Percentiles rank a stretch among this genome's conserved stretches.
phyloP scores from a whole-genome alignment of 2,329 filamentous ascomycete genomes.

The Colletotrichum limetticola region DNA sequence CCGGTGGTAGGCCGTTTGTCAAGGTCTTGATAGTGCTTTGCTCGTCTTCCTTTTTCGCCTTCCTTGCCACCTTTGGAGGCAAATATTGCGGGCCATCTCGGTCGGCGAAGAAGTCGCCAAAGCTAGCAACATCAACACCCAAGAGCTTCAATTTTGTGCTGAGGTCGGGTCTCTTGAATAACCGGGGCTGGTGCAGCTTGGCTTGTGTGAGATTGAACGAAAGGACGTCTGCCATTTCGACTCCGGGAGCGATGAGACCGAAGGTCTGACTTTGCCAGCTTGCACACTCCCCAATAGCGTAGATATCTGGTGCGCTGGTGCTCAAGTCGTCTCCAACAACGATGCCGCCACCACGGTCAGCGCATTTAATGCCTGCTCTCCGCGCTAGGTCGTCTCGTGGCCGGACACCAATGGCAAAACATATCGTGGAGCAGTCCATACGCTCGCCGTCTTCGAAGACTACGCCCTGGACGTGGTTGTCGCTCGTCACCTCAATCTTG shows the following conservation, averaged over 20 bases:
- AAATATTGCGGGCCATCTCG: slow-evolving; percentile 81
- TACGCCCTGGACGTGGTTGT: slow-evolving; percentile 77
- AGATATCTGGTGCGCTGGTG: slow-evolving; percentile 79
- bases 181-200: slow-evolving; percentile 73
- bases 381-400: slow-evolving; percentile 82
- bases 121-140: slow-evolving; percentile 91
- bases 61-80: slow-evolving; percentile 66
- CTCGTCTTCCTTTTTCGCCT: slow-evolving; percentile 47
- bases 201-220: slow-evolving; percentile 92
- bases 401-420: slow-evolving; percentile 89
- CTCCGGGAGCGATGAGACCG: slow-evolving; percentile 87
- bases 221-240: slow-evolving; percentile 93
- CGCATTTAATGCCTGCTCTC: slow-evolving; percentile 76
- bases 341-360: slow-evolving; percentile 79
- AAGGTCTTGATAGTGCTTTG: slow-evolving; percentile 55
- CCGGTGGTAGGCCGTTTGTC: slow-evolving; percentile 64
- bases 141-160: slow-evolving; percentile 93
- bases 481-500: slow-evolving; percentile 73
- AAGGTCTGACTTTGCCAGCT: slow-evolving; percentile 90
- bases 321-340: slow-evolving; percentile 74
- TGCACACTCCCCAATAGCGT: slow-evolving; percentile 91
- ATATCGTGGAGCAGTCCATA: slow-evolving; percentile 83
- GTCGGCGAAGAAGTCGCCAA: slow-evolving; percentile 94
- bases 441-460: slow-evolving; percentile 83
- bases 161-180: slow-evolving; percentile 84